Conservation (phyloP, 1,139 yeast genomes). For the Ogataea hybrid region DNA sequence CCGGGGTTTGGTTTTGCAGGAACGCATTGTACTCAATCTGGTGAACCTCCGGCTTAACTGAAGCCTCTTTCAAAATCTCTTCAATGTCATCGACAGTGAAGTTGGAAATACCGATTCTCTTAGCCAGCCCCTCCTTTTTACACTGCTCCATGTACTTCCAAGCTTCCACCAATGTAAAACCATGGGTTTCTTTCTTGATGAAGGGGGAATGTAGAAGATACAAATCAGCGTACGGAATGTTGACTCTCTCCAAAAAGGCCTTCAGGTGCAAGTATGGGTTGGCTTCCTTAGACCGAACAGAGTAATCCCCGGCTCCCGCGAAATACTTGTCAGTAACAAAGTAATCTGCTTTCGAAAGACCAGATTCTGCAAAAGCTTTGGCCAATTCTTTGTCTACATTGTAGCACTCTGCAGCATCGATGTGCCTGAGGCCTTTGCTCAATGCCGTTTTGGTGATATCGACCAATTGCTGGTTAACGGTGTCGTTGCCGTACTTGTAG, state of each 20-base stretch:
- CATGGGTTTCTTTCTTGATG: constrained; percentile 39
- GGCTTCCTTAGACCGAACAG: constrained; percentile 18
- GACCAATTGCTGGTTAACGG: constrained; percentile 36
- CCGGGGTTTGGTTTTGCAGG: constrained; percentile 58
- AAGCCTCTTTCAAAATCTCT: constrained; percentile 38
- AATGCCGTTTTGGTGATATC: constrained; percentile 44
- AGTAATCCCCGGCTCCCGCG: constrained; percentile 21
- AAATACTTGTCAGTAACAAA: constrained; percentile 56
- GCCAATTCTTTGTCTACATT: constrained; percentile 57
- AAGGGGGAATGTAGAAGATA: constrained; percentile 69
- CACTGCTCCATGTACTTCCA: constrained; percentile 37
- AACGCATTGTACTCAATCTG: constrained; percentile 60
- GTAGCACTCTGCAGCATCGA: constrained; percentile 61
- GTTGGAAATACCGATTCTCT: constrained; percentile 52
- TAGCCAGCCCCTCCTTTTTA: constrained; percentile 35
- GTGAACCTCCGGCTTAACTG: constrained; percentile 45
- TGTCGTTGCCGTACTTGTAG: constrained; percentile 39
- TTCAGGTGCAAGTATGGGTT: constrained; percentile 33
- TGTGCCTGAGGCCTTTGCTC: constrained; percentile 45
- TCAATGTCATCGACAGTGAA: constrained; percentile 42
- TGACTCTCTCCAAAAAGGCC: constrained; percentile 40
- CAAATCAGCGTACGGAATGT: constrained; percentile 66
- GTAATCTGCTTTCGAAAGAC: constrained; percentile 46
- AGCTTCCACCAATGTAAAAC: constrained; percentile 49
- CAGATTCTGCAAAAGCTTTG: constrained; percentile 40